A percentile compares a stretch with the other conserved stretches of the same genome.
phyloP scores from a whole-genome alignment of 495 filamentous ascomycete genomes.

The Delitschia confertaspora region DNA sequence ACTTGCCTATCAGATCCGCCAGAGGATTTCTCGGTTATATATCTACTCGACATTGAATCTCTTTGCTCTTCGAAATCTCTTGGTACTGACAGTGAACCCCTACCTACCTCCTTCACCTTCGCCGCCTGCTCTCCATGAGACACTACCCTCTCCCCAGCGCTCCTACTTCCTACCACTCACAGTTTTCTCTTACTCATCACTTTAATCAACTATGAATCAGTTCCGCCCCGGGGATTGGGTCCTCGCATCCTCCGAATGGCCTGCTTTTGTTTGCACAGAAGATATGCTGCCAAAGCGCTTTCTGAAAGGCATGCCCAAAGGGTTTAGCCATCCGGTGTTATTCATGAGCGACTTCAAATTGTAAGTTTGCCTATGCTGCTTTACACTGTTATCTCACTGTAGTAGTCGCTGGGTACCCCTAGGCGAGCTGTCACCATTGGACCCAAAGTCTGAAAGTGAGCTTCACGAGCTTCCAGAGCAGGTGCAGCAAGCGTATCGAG shows the following conservation, averaged over 20 bases:
- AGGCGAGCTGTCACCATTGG: neutral
- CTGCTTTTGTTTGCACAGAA: neutral
- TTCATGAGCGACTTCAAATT: neutral
- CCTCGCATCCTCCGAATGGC: neutral
- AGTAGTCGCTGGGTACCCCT: neutral
- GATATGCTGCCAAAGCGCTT: neutral
- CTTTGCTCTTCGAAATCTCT: no score
- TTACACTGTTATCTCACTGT: neutral
- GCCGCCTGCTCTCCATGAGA: neutral
- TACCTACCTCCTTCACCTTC: neutral
- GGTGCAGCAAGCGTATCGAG: slow-evolving; percentile 16
- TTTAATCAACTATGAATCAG: neutral
- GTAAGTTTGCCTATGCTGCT: neutral
- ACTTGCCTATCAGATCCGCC: no score
- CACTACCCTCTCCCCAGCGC: neutral
- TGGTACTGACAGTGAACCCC: neutral
- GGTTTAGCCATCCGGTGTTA: neutral
- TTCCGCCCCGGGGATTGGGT: neutral
- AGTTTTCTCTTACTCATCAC: neutral
- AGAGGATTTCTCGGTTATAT: no score
- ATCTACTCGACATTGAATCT: no score
- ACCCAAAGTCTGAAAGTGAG: neutral
- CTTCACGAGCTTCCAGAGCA: neutral
- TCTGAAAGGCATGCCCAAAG: neutral
- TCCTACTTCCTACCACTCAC: neutral